Evolutionary conservation across 257 asterid species (phyloP).

Genomic region (Nyctanthes arbortristis): DNA sequence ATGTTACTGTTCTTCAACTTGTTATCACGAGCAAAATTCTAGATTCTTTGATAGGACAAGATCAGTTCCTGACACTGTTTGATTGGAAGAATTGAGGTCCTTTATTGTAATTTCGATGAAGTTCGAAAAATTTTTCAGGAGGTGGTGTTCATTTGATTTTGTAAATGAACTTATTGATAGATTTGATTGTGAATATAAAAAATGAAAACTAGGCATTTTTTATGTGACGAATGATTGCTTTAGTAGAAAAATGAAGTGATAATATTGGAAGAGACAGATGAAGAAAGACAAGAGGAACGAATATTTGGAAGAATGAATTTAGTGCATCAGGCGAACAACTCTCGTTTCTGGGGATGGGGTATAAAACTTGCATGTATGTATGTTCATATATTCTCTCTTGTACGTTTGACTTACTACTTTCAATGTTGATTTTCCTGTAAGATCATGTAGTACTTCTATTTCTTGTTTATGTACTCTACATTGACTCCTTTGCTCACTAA

Average conservation of each 20-base stretch:
- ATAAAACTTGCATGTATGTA: background rate
- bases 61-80: constrained; percentile 5
- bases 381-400: background rate
- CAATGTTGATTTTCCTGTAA: background rate
- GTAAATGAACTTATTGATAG: constrained; percentile 2
- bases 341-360: background rate
- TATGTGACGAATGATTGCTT: constrained; percentile 7
- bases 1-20: background rate
- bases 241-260: background rate
- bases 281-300: background rate
- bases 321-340: background rate
- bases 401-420: background rate
- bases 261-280: background rate
- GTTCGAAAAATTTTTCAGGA: background rate
- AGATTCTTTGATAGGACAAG: background rate
- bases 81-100: constrained; percentile 10
- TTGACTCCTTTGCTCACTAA: no score
- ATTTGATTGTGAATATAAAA: constrained; percentile 1
- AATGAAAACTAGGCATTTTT: background rate
- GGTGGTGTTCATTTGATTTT: background rate
- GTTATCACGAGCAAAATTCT: background rate
- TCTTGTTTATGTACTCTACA: background rate
- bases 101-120: background rate
- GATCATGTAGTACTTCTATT: background rate
- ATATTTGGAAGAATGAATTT: background rate